Evolutionary conservation across 1,284 basidiomycete genomes (phyloP).

Genomic region (Tremellales sp.): DNA sequence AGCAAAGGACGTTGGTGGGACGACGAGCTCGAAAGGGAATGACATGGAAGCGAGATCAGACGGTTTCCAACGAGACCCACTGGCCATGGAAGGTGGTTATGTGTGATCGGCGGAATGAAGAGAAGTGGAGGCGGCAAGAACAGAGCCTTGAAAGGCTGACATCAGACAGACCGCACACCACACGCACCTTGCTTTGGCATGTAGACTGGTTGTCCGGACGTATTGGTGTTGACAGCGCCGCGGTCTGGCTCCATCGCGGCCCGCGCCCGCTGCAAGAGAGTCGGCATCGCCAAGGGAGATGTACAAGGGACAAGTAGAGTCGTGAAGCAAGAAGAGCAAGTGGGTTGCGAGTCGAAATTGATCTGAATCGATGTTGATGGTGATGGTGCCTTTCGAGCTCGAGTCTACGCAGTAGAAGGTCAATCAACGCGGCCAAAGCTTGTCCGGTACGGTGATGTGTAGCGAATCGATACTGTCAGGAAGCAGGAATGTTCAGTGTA

Average conservation of each 20-base stretch:
- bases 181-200: neutral
- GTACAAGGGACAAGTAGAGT: neutral
- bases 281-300: neutral
- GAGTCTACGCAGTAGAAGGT: too few species aligned
- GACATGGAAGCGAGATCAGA: neutral
- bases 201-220: neutral
- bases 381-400: too few species aligned
- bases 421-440: too few species aligned
- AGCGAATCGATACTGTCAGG: too few species aligned
- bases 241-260: neutral
- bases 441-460: too few species aligned
- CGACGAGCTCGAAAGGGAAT: neutral
- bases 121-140: neutral
- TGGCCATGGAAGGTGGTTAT: neutral
- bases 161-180: too few species aligned
- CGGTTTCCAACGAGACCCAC: neutral
- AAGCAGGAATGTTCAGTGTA: too few species aligned
- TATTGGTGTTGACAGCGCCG: neutral
- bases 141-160: neutral
- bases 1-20: neutral
- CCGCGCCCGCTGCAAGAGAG: neutral
- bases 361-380: too few species aligned
- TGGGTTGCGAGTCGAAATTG: too few species aligned
- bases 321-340: neutral
- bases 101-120: neutral